Percentiles rank a stretch among this genome's conserved stretches.
These are phyloP conservation scores for Paecilomyces niveus DNA, from an alignment of 2,329 filamentous ascomycete species.

Conservation along the genomic window DNA sequence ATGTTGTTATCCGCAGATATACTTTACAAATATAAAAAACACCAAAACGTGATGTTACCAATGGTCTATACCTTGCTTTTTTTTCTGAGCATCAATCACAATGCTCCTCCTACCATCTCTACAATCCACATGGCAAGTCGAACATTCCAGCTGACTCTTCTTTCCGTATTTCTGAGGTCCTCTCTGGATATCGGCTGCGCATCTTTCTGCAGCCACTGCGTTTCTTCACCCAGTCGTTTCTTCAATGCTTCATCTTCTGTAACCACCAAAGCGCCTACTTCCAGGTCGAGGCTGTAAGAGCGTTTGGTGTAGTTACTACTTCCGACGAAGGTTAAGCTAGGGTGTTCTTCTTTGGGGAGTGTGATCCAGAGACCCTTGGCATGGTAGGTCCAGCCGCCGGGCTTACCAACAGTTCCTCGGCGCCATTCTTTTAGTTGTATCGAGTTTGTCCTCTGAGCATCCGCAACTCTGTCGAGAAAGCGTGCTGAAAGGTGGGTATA, in stretches of 20 bases:
- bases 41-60: background rate
- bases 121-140: slow-evolving; percentile 92
- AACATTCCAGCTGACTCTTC: slow-evolving; percentile 79
- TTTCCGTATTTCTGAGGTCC: slow-evolving; percentile 73
- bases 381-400: slow-evolving; percentile 92
- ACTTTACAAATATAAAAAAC: background rate
- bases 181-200: slow-evolving; percentile 62
- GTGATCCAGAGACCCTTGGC: slow-evolving; percentile 94
- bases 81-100: slow-evolving; percentile 29
- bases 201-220: slow-evolving; percentile 70
- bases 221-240: slow-evolving; percentile 67
- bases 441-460: slow-evolving; percentile 46
- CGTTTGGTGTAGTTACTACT: slow-evolving; percentile 95
- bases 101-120: slow-evolving; percentile 73
- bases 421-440: slow-evolving; percentile 84
- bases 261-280: slow-evolving; percentile 79
- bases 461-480: slow-evolving; percentile 62
- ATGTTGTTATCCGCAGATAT: background rate
- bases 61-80: background rate
- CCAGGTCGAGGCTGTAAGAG: slow-evolving; percentile 85
- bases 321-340: slow-evolving; percentile 75
- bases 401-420: slow-evolving; percentile 68
- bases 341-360: slow-evolving; percentile 50
- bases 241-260: slow-evolving; percentile 70
- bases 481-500: slow-evolving; percentile 82